Evolutionary conservation across 2,329 filamentous ascomycete species (phyloP).

Genomic region (Fusarium decemcellulare): DNA sequence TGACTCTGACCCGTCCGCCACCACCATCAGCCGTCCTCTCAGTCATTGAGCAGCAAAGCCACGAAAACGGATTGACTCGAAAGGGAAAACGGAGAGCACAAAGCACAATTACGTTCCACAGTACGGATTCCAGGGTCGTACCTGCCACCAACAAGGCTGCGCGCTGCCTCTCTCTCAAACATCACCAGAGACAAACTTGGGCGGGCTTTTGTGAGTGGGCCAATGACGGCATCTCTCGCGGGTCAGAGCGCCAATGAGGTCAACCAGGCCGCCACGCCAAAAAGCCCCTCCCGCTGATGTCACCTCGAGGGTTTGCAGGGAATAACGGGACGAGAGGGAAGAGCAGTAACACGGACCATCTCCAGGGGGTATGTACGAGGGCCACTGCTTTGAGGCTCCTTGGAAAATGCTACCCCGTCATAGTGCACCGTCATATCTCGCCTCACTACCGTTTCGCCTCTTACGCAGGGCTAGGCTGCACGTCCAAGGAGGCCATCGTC

Average conservation of each 20-base stretch:
- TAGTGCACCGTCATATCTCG: constrained; percentile 35
- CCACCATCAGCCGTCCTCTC: neutral
- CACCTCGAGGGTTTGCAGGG: constrained; percentile 23
- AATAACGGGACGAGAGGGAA: constrained; percentile 15
- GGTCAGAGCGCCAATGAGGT: constrained; percentile 42
- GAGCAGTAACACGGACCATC: neutral
- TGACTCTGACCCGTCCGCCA: neutral
- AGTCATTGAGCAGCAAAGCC: constrained; percentile 15
- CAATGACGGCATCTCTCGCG: constrained; percentile 44
- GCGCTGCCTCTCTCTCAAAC: too few relatives aligned
- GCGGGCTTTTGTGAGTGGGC: constrained; percentile 25
- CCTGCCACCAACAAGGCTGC: neutral
- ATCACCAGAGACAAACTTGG: constrained; percentile 2
- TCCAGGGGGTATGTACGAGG: neutral
- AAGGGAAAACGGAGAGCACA: constrained; percentile 31
- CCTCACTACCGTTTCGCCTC: constrained; percentile 33
- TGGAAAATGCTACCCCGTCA: constrained; percentile 20
- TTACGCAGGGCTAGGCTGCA: constrained; percentile 20
- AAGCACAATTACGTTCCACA: constrained; percentile 34
- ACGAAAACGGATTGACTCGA: constrained; percentile 33
- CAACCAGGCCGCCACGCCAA: constrained; percentile 36
- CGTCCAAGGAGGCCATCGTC: constrained; percentile 19
- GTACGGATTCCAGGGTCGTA: constrained; percentile 11
- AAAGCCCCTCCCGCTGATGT: constrained; percentile 41
- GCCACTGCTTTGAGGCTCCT: constrained; percentile 7